Evolutionary conservation across 495 filamentous ascomycete genomes (phyloP).

Genomic region (Xylaria sp.): DNA sequence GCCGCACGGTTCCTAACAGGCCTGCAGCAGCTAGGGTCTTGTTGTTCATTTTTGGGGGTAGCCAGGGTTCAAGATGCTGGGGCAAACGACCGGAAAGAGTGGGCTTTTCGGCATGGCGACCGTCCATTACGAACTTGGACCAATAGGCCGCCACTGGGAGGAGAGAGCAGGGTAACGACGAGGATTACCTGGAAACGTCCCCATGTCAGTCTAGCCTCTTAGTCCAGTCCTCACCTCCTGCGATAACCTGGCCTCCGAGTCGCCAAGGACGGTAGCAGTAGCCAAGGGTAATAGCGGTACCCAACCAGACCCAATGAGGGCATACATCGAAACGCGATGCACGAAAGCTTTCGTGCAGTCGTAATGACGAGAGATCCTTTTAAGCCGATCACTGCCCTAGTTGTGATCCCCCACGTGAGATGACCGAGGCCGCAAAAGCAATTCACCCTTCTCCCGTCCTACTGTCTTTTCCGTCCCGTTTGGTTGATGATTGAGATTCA

Average conservation of each 20-base stretch:
- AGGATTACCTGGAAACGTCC: slow-evolving; percentile 13
- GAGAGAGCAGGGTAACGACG: slow-evolving; percentile 1
- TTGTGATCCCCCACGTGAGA: slow-evolving; percentile 13
- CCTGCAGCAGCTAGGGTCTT: slow-evolving; percentile 3
- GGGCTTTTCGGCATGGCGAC: slow-evolving; percentile 14
- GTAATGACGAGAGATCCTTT: slow-evolving; percentile 16
- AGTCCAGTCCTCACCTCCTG: slow-evolving; percentile 19
- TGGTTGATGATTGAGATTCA: slow-evolving; percentile 1
- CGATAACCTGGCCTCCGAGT: slow-evolving; percentile 2
- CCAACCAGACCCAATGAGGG: not conserved
- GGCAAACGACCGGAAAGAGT: slow-evolving; percentile 1
- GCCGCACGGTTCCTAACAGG: not conserved
- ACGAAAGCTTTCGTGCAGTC: slow-evolving; percentile 20
- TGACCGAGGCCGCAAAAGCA: slow-evolving; percentile 4
- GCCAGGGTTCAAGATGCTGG: slow-evolving; percentile 9
- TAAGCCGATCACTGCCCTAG: slow-evolving; percentile 23
- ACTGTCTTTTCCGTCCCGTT: not conserved
- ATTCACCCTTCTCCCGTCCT: not conserved
- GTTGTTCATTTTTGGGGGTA: not conserved
- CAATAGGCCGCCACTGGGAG: not conserved
- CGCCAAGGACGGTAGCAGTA: not conserved
- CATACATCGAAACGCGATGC: slow-evolving; percentile 10
- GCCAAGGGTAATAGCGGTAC: no score
- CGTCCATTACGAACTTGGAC: not conserved
- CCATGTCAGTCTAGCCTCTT: slow-evolving; percentile 13